Evolutionary conservation across 805 yeast species (phyloP).

Genomic region (Yamadazyma kitorensis): DNA sequence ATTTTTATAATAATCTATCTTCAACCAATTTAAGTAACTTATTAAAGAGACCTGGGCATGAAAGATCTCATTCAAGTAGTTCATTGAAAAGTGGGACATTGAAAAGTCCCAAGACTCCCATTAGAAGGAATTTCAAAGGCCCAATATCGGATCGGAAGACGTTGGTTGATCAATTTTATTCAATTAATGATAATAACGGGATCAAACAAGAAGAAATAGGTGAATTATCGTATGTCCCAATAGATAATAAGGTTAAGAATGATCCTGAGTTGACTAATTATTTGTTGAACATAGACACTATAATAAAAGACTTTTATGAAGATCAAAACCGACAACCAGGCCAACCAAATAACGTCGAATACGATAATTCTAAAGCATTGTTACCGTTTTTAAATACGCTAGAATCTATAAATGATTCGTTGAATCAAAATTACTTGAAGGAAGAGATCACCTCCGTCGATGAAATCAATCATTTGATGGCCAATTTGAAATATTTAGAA

Average conservation of each 20-base stretch:
- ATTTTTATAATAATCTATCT: not conserved
- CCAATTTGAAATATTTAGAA: constrained; percentile 18
- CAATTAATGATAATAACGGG: constrained; percentile 14
- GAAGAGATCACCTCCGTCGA: constrained; percentile 5
- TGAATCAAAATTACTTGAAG: constrained; percentile 1
- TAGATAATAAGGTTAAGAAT: constrained; percentile 7
- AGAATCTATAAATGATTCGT: constrained; percentile 6
- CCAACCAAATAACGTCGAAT: not conserved
- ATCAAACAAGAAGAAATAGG: constrained; percentile 6
- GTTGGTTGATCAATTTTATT: constrained; percentile 38
- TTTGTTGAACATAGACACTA: constrained; percentile 25
- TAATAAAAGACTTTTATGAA: constrained; percentile 10
- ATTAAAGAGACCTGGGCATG: not conserved
- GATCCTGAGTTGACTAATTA: constrained; percentile 23
- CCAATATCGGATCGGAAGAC: constrained; percentile 23
- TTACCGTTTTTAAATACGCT: constrained; percentile 9
- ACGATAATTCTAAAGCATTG: constrained; percentile 3
- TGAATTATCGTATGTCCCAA: constrained; percentile 4
- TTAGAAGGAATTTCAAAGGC: not conserved
- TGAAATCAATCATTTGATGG: constrained; percentile 17
- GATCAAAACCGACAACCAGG: too few relatives aligned
- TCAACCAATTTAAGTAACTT: not conserved
- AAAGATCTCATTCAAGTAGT: constrained; percentile 1
- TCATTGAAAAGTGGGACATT: not conserved
- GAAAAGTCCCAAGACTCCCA: constrained; percentile 2